Conservation (phyloP, 768 basidiomycete species). For the Suillus sp. region DNA sequence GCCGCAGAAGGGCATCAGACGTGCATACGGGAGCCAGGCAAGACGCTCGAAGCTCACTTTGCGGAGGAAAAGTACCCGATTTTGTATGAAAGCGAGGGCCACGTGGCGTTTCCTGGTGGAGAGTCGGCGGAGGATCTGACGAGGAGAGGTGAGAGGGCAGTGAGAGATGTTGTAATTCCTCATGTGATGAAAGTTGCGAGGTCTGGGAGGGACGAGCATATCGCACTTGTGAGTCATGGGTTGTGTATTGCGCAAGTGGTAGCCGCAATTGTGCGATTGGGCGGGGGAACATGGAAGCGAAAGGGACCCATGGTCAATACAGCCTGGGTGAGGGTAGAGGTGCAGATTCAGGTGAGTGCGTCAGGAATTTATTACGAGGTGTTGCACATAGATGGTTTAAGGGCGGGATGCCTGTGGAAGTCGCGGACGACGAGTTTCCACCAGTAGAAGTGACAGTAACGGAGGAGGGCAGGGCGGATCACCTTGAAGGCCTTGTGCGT, state of each 20-base stretch:
- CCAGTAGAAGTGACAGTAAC: conserved; percentile 47
- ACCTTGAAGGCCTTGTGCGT: conserved; percentile 60
- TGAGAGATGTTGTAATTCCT: conserved; percentile 53
- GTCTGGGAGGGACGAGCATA: conserved; percentile 43
- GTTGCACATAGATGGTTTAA: conserved; percentile 17
- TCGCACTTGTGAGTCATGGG: conserved; percentile 78
- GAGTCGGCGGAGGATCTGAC: conserved; percentile 69
- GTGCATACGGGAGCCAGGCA: conserved; percentile 25
- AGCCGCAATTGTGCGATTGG: conserved; percentile 48
- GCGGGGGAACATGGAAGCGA: conserved; percentile 26
- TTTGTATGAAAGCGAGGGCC: conserved; percentile 37
- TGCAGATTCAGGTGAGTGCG: conserved; percentile 48
- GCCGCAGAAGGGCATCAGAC: conserved; percentile 65
- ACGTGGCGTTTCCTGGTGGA: conserved; percentile 60
- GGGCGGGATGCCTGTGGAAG: conserved; percentile 30
- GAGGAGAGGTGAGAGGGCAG: conserved; percentile 50
- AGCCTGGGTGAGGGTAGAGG: conserved; percentile 61
- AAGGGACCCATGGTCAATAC: conserved; percentile 55
- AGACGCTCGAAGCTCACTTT: conserved; percentile 48
- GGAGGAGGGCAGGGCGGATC: conserved; percentile 56
- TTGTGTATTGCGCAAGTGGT: conserved; percentile 65
- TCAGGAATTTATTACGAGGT: not conserved
- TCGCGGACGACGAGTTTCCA: conserved; percentile 31
- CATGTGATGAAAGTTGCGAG: conserved; percentile 51
- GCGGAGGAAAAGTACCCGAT: conserved; percentile 55